These are phyloP conservation scores for Fusarium piperis DNA, from an alignment of 2,329 filamentous ascomycete species.

Conservation along the genomic window DNA sequence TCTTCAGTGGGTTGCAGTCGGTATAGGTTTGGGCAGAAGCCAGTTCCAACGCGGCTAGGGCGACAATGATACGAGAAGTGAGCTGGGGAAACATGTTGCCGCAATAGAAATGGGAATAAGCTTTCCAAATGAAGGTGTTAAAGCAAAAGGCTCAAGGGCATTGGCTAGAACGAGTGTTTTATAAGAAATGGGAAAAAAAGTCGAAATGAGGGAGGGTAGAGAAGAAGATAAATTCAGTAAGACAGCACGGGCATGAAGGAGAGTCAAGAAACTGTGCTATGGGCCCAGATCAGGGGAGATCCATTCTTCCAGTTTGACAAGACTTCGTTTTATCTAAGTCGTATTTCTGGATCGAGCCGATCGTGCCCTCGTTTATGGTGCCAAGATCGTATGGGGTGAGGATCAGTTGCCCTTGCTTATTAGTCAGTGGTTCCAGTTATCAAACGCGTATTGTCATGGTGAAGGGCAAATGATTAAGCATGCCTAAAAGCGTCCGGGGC, in stretches of 20 bases:
- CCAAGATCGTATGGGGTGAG: background rate
- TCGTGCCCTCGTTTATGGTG: background rate
- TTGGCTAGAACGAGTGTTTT: background rate
- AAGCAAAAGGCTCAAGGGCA: background rate
- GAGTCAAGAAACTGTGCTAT: background rate
- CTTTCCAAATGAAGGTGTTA: background rate
- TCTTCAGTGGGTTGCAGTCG: conserved; percentile 62
- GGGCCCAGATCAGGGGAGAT: background rate
- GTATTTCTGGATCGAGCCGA: background rate
- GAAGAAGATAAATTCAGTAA: background rate
- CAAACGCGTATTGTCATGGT: background rate
- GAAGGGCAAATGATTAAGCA: background rate
- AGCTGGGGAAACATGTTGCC: background rate
- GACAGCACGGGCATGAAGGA: background rate
- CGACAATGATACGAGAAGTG: background rate
- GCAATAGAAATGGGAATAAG: background rate
- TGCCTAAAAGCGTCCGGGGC: background rate
- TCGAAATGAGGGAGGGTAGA: background rate
- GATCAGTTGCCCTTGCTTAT: background rate
- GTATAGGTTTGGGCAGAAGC: conserved; percentile 64
- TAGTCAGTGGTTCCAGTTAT: background rate
- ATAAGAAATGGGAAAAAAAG: background rate
- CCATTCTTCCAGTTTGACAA: background rate
- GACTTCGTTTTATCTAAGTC: background rate
- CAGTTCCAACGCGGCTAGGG: conserved; percentile 34